Conservation (phyloP, 2,329 filamentous ascomycete genomes). For the Zasmidium citrigriseum region DNA sequence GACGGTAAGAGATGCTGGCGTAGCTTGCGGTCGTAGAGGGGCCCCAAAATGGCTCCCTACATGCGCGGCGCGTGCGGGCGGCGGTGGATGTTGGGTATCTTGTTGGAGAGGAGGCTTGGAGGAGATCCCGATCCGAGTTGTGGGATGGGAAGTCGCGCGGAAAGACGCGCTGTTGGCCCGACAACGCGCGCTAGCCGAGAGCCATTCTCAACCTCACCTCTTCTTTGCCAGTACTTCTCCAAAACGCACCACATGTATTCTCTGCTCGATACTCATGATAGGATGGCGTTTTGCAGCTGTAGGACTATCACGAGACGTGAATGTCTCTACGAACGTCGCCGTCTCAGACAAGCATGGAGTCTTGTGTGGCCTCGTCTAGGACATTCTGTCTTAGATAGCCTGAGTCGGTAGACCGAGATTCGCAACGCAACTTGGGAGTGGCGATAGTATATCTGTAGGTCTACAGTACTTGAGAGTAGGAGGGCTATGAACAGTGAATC, state of each 20-base stretch:
- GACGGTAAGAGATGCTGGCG: conserved; percentile 33
- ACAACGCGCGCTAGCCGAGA: background rate
- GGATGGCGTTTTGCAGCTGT: background rate
- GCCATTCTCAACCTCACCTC: background rate
- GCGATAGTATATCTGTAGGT: background rate
- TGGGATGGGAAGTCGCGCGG: background rate
- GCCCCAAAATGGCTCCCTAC: conserved; percentile 31
- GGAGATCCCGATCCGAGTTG: background rate
- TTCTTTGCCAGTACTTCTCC: background rate
- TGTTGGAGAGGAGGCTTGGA: background rate
- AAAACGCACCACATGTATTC: background rate
- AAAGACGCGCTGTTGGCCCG: background rate
- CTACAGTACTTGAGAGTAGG: no score
- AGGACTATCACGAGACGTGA: background rate
- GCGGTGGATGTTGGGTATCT: background rate
- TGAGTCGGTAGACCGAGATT: background rate
- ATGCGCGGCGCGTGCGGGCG: conserved; percentile 18
- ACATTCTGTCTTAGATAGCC: background rate
- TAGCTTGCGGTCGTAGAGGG: conserved; percentile 21
- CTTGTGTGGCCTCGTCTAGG: background rate
- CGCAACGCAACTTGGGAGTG: background rate
- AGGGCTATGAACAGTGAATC: no score
- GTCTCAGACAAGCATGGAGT: background rate
- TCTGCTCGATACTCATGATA: background rate
- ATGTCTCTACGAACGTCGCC: background rate